phyloP scores from a whole-genome alignment of 108 stramenopile species.

The Nitzschia sp. region DNA sequence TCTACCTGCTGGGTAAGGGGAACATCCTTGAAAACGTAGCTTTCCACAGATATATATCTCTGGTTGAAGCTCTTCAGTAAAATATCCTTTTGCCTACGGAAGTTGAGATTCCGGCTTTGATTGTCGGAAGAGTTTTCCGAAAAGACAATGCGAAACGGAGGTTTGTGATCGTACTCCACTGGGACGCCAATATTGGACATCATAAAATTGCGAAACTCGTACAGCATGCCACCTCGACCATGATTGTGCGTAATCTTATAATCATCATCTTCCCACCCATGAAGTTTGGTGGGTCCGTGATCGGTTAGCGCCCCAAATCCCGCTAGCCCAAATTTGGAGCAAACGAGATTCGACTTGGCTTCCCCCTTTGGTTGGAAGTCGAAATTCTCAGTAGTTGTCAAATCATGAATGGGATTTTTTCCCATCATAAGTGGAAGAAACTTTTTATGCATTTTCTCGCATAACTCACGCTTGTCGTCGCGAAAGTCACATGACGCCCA shows the following conservation, averaged over 20 bases:
- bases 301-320: constrained; percentile 58
- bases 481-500: constrained; percentile 46
- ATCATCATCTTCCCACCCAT: constrained; percentile 60
- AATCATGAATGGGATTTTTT: constrained; percentile 12
- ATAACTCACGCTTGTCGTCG: constrained; percentile 31
- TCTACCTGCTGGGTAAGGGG: constrained; percentile 47
- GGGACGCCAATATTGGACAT: constrained; percentile 49
- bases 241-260: constrained; percentile 50
- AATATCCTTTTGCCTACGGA: constrained; percentile 35
- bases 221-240: constrained; percentile 53
- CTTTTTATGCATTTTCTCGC: constrained; percentile 44
- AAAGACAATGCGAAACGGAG: constrained; percentile 51
- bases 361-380: constrained; percentile 2
- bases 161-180: constrained; percentile 10
- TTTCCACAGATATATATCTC: constrained; percentile 33
- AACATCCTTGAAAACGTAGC: constrained; percentile 42
- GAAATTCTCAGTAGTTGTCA: constrained; percentile 19
- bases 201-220: constrained; percentile 62
- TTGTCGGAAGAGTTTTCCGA: constrained; percentile 46
- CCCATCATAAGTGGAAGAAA: constrained; percentile 54
- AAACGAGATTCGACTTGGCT: constrained; percentile 29
- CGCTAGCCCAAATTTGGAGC: constrained; percentile 40
- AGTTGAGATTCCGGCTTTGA: constrained; percentile 34
- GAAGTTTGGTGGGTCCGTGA: constrained; percentile 52
- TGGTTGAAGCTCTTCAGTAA: constrained; percentile 28